A percentile compares a stretch with the other conserved stretches of the same genome.
Evolutionary conservation across 106 monocot species (phyloP).

Genomic region (Hemerocallis citrina): DNA sequence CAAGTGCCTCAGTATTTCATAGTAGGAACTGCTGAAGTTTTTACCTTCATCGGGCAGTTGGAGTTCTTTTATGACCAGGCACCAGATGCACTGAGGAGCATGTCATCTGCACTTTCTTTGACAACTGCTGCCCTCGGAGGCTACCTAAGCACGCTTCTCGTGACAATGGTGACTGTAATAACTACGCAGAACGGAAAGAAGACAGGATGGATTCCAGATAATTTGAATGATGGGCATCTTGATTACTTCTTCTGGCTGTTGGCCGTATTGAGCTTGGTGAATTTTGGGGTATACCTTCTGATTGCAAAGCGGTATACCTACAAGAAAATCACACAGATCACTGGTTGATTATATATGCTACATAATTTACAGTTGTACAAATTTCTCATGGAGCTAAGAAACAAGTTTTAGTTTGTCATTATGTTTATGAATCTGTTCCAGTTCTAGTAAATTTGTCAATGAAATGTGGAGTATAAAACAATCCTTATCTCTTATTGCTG

Average conservation of each 20-base stretch:
- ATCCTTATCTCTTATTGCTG: too few relatives aligned
- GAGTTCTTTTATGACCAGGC: constrained; percentile 31
- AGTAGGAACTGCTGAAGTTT: constrained; percentile 18
- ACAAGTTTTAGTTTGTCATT: too few relatives aligned
- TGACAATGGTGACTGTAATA: constrained; percentile 5
- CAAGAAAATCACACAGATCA: constrained; percentile 17
- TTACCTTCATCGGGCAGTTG: constrained; percentile 17
- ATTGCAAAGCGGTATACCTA: constrained; percentile 25
- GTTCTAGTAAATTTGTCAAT: too few relatives aligned
- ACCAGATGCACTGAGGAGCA: constrained; percentile 31
- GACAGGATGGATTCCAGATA: constrained; percentile 27
- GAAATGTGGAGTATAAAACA: too few relatives aligned
- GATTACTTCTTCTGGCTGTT: constrained; percentile 35
- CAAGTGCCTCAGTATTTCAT: constrained; percentile 27
- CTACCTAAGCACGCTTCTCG: constrained; percentile 25
- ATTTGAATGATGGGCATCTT: constrained; percentile 21
- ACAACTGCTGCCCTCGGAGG: constrained; percentile 16
- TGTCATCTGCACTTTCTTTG: constrained; percentile 20
- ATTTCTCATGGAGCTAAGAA: too few relatives aligned
- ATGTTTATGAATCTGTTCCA: too few relatives aligned
- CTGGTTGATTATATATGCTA: too few relatives aligned
- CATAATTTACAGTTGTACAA: too few relatives aligned
- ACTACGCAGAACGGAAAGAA: constrained; percentile 9
- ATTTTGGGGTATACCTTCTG: constrained; percentile 20
- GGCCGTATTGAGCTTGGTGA: constrained; percentile 17